Evolutionary conservation across 2,329 filamentous ascomycete species (phyloP).

Genomic region (Xylariaceae sp.): DNA sequence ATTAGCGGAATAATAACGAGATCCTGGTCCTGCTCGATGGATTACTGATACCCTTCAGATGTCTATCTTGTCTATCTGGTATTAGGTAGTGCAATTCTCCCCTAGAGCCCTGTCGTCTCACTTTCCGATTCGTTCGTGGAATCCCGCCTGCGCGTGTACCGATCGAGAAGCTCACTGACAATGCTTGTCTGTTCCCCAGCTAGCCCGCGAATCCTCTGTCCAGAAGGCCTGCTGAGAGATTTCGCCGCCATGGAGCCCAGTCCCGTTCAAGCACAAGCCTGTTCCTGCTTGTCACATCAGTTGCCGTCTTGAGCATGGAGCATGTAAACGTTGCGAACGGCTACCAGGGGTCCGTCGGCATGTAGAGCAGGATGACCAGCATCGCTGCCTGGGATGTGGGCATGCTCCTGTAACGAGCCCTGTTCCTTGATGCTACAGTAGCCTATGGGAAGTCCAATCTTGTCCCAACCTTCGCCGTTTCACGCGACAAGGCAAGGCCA

Average conservation of each 20-base stretch:
- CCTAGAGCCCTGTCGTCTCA: neutral
- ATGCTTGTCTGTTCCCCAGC: neutral
- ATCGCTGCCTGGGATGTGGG: neutral
- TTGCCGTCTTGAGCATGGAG: neutral
- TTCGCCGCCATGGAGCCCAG: neutral
- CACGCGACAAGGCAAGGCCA: slow-evolving; percentile 6
- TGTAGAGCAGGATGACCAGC: slow-evolving; percentile 11
- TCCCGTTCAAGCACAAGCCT: neutral
- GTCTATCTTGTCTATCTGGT: neutral
- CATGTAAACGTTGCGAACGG: slow-evolving; percentile 16
- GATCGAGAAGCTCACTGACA: slow-evolving; percentile 19
- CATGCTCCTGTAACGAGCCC: slow-evolving; percentile 14
- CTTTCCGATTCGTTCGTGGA: slow-evolving; percentile 14
- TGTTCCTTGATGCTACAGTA: slow-evolving; percentile 11
- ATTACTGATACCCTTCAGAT: too few species aligned
- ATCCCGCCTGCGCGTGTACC: slow-evolving; percentile 7
- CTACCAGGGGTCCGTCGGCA: neutral
- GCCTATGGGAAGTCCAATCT: slow-evolving; percentile 3
- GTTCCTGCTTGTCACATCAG: neutral
- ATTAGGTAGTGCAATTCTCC: neutral
- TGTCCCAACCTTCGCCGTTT: slow-evolving; percentile 1
- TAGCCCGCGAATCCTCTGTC: too few species aligned
- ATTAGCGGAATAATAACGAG: too few species aligned
- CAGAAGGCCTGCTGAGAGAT: too few species aligned
- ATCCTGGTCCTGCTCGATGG: too few species aligned